Evolutionary conservation across 148 eudicot genomes (phyloP), one percentile per base, ranked within the genome.

Genomic region (Cornus suecica): DNA sequence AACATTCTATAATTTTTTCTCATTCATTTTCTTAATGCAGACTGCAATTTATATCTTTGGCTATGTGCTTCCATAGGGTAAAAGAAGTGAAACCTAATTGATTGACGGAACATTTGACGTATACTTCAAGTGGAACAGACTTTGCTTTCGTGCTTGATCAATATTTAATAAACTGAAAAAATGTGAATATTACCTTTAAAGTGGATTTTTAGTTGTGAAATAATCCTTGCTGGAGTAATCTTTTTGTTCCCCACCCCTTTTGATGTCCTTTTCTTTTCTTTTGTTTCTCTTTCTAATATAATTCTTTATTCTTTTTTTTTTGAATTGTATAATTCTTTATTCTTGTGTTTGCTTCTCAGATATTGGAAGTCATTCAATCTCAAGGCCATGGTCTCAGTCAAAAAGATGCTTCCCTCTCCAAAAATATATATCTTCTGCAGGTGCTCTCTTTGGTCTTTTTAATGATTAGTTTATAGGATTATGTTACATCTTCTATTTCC

Each of bases 321-420:
- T 30, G 29, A 34, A 28, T 2, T 65, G 15, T 32, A 32, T 65
- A 65, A 9, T n/a, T 31, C 16, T 34, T 26, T 64, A 7, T 64
- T 14, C 30, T 34, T 66, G 5, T 66, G 16, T 66, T 66, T 66
- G 68, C 41, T 7, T 66, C 68, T 9, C 68, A 66, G 68, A 30
- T 66, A 29, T 30, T 66, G 68, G 68, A 66, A 66, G 30, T 66
- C 9, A 66, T 66, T 66, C 68, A 3, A 28, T 41, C 30, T 20
- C 23, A 66, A 66, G 68, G 37, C 41, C 42, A 30, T 28, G 68
- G 23, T 66, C 37, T 66, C 68, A 66, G 31, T 41, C 37, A 16
- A 66, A 66, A 66, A 30, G 23, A 66, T 66, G 37, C 68, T 29
- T 15, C 30, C 42, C 41, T 30, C 5, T 66, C 30, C 26, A 41